Evolutionary conservation across 148 eudicot species (phyloP).

Genomic region (Nyssa sinensis): DNA sequence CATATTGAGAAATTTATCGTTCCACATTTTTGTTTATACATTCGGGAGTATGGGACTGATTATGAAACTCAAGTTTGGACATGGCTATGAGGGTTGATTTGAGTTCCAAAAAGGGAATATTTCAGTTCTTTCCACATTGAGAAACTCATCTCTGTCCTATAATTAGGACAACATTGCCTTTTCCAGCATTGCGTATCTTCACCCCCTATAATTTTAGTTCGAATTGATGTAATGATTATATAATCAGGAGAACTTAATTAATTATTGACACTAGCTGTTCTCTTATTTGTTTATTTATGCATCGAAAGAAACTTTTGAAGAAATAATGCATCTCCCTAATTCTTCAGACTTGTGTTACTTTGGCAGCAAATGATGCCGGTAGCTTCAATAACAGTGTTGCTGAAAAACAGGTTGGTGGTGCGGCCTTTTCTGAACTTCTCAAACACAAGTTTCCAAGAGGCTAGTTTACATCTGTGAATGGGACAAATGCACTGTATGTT

Average conservation of each 20-base stretch:
- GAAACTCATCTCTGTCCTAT: not conserved
- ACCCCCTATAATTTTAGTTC: not conserved
- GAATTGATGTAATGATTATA: not conserved
- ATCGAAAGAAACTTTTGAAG: not conserved
- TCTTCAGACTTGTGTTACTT: not conserved
- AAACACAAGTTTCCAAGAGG: not conserved
- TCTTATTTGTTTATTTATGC: not conserved
- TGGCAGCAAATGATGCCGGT: slow-evolving; percentile 71
- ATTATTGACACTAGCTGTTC: not conserved
- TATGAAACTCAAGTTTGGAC: not conserved
- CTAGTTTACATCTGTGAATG: not conserved
- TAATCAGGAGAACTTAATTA: not conserved
- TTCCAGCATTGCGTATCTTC: not conserved
- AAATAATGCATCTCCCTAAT: not conserved
- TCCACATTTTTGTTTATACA: too few species aligned
- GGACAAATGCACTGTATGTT: not conserved
- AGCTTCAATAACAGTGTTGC: slow-evolving; percentile 91
- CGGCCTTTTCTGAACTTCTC: not conserved
- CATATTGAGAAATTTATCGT: too few species aligned
- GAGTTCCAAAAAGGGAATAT: not conserved
- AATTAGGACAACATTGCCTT: not conserved
- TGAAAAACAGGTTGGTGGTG: slow-evolving; percentile 69
- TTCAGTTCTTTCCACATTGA: not conserved
- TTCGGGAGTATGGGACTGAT: too few species aligned
- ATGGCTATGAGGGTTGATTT: not conserved